Evolutionary conservation across 768 basidiomycete genomes (phyloP).

Genomic region (Kockovaella imperatae): DNA sequence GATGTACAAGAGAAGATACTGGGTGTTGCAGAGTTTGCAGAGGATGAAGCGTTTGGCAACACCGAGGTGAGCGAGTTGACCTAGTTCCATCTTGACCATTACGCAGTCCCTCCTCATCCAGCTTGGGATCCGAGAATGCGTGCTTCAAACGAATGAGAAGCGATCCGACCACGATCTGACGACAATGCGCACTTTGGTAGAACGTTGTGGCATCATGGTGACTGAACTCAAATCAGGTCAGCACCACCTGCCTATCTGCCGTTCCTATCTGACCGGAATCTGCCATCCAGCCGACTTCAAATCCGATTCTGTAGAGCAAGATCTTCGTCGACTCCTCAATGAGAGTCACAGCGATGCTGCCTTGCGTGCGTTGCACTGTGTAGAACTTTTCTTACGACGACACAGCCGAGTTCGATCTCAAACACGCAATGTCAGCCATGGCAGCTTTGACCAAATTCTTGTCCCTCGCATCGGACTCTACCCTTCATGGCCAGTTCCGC

Average conservation of each 20-base stretch:
- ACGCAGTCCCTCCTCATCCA: conserved; percentile 84
- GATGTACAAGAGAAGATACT: conserved; percentile 78
- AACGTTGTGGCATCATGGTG: conserved; percentile 80
- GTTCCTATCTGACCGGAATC: neutral
- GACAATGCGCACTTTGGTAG: conserved; percentile 76
- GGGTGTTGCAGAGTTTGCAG: conserved; percentile 83
- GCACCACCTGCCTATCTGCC: neutral
- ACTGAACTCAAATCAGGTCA: conserved; percentile 81
- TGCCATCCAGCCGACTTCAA: conserved; percentile 66
- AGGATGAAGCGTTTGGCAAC: conserved; percentile 93
- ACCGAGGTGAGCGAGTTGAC: conserved; percentile 58
- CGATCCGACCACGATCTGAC: conserved; percentile 67
- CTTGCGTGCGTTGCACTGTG: conserved; percentile 51
- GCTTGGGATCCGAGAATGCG: conserved; percentile 91
- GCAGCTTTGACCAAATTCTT: conserved; percentile 78
- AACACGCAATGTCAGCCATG: conserved; percentile 68
- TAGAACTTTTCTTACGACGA: neutral
- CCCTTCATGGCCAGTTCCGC: conserved; percentile 70
- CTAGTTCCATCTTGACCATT: neutral
- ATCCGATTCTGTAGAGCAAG: conserved; percentile 68
- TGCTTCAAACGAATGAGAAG: conserved; percentile 53
- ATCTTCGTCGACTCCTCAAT: conserved; percentile 63
- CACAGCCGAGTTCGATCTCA: conserved; percentile 67
- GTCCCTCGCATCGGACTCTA: conserved; percentile 63
- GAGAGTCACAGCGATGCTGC: conserved; percentile 49